These are phyloP conservation scores for Euphorbia schlechtendalii DNA, from an alignment of 441 rosid species.

Conservation along the genomic window DNA sequence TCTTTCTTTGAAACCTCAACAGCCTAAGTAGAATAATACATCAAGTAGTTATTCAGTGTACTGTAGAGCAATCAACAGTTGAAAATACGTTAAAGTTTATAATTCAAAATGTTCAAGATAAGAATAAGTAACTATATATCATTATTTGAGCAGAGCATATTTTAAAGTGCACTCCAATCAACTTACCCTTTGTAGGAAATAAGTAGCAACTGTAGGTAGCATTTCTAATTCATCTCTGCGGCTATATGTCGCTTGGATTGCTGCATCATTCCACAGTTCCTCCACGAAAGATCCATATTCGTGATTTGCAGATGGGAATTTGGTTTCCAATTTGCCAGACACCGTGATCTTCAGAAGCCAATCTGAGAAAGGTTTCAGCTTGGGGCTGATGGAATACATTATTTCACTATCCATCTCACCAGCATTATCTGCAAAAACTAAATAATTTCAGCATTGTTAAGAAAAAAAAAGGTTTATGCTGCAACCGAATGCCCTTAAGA, in stretches of 20 bases:
- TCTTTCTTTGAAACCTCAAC: too few relatives aligned
- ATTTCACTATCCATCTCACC: constrained; percentile 26
- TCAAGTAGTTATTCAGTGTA: background rate
- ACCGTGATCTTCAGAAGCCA: constrained; percentile 71
- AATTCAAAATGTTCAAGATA: too few relatives aligned
- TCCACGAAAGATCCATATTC: constrained; percentile 68
- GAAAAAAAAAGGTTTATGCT: too few relatives aligned
- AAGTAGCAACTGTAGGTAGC: constrained; percentile 71
- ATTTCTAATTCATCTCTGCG: constrained; percentile 60
- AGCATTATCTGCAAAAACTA: constrained; percentile 24
- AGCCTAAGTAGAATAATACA: constrained; percentile 44
- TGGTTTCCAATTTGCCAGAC: constrained; percentile 62
- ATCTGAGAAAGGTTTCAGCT: constrained; percentile 68
- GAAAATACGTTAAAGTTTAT: too few relatives aligned
- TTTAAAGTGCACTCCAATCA: background rate
- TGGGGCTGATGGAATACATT: constrained; percentile 53
- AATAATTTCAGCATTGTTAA: constrained; percentile 17
- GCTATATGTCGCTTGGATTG: constrained; percentile 73
- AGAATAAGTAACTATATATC: too few relatives aligned
- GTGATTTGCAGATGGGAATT: constrained; percentile 58
- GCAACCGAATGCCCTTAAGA: background rate
- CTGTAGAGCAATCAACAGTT: too few relatives aligned
- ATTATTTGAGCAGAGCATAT: too few relatives aligned
- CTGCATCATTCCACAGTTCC: constrained; percentile 77
- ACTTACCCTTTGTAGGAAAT: constrained; percentile 67